A percentile compares a stretch with the other conserved stretches of the same genome.
phyloP scores from a whole-genome alignment of 352 stramenopile genomes.

The Aphanomyces astaci region DNA sequence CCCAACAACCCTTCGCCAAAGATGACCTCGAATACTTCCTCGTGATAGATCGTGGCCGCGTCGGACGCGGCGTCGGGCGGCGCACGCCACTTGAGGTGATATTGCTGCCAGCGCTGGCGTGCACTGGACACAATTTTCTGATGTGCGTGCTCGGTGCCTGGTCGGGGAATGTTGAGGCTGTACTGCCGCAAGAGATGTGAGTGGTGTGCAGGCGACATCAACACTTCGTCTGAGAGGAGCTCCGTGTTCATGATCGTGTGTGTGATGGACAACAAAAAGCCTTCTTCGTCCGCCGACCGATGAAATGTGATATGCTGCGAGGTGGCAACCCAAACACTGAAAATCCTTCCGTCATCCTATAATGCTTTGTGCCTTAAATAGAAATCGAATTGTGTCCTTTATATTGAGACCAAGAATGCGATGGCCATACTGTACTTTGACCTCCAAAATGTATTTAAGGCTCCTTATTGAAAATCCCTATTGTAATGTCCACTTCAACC shows the following conservation, averaged over 20 bases:
- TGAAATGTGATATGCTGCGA: no score
- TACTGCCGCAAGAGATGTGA: conserved; percentile 61
- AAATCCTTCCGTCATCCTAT: not conserved
- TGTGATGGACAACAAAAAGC: not conserved
- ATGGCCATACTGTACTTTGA: no score
- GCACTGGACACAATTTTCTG: conserved; percentile 35
- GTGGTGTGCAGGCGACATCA: conserved; percentile 22
- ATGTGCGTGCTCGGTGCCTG: conserved; percentile 11
- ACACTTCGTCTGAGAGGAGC: not conserved
- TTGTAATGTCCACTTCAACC: not conserved
- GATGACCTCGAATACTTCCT: conserved; percentile 57
- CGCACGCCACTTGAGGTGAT: conserved; percentile 48
- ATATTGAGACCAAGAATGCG: no score
- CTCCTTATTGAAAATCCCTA: no score
- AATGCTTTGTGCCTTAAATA: not conserved
- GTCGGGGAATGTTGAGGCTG: conserved; percentile 62
- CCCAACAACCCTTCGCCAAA: conserved; percentile 67
- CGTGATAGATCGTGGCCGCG: conserved; percentile 26
- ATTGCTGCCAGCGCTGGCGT: conserved; percentile 48
- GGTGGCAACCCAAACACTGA: no score
- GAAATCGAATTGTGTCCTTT: not conserved
- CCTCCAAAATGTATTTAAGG: no score
- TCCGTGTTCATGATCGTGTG: not conserved
- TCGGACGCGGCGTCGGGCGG: conserved; percentile 16
- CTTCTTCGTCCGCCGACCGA: no score